Conservation (phyloP, 164 flowering plant genomes). For the Houttuynia cordata region DNA sequence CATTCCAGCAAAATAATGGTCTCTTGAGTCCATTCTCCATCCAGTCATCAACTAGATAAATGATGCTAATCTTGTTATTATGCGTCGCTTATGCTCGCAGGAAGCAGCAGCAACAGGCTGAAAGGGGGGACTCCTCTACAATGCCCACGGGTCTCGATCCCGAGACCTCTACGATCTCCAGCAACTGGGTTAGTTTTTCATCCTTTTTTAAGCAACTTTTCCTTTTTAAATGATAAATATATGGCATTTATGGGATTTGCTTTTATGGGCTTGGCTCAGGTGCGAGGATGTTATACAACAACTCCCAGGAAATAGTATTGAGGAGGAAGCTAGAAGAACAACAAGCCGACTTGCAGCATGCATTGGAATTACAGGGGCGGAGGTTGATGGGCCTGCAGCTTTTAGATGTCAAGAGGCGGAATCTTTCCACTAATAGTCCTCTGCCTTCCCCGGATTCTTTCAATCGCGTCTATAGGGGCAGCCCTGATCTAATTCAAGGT, state of each 20-base stretch:
- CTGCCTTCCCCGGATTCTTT: slow-evolving; percentile 3
- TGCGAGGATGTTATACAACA: slow-evolving; percentile 54
- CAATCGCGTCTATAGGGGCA: slow-evolving; percentile 23
- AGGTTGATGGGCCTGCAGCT: slow-evolving; percentile 74
- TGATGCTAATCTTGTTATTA: neutral
- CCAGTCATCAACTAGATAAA: neutral
- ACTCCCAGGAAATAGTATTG: slow-evolving; percentile 49
- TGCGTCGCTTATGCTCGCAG: slow-evolving; percentile 15
- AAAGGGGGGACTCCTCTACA: slow-evolving; percentile 54
- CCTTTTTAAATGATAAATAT: neutral
- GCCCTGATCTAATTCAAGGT: slow-evolving; percentile 39
- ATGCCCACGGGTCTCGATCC: slow-evolving; percentile 59
- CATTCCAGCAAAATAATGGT: neutral
- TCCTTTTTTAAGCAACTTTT: neutral
- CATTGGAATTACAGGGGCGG: slow-evolving; percentile 68
- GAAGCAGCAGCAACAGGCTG: slow-evolving; percentile 56
- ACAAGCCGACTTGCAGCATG: slow-evolving; percentile 71
- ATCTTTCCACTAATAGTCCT: slow-evolving; percentile 1
- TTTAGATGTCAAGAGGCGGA: slow-evolving; percentile 43
- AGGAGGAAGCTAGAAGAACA: slow-evolving; percentile 66
- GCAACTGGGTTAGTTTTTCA: slow-evolving; percentile 43
- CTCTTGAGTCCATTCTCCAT: neutral
- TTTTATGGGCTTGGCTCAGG: slow-evolving; percentile 16
- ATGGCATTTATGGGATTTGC: no score
- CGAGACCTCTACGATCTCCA: slow-evolving; percentile 63